A percentile compares a stretch with the other conserved stretches of the same genome.
phyloP scores from a whole-genome alignment of 2,329 filamentous ascomycete genomes.

The Colletotrichum salicis region DNA sequence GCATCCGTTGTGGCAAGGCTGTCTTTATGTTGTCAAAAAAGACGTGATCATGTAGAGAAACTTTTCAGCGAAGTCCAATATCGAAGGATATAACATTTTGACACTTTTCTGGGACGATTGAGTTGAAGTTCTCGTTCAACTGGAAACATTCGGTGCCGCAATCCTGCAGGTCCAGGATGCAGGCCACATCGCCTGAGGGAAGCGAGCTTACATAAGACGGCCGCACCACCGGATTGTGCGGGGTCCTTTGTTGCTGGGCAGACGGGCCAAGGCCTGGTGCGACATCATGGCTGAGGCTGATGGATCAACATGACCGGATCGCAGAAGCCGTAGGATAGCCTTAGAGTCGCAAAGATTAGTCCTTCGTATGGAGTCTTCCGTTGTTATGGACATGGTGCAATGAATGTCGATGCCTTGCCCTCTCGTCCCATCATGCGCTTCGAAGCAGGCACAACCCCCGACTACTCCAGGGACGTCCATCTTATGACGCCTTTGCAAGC shows the following conservation, averaged over 20 bases:
- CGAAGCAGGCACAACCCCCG: neutral
- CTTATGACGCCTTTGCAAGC: neutral
- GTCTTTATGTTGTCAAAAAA: too few relatives aligned
- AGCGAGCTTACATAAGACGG: conserved; percentile 16
- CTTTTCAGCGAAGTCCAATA: too few relatives aligned
- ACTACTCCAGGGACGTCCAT: neutral
- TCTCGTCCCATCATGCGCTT: neutral
- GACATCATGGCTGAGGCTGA: neutral
- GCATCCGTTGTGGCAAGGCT: too few relatives aligned
- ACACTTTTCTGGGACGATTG: neutral
- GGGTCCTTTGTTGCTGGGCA: conserved; percentile 28
- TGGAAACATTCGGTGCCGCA: neutral
- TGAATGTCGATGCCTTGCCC: too few relatives aligned
- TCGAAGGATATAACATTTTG: neutral
- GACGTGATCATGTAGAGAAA: too few relatives aligned
- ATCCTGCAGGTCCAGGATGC: conserved; percentile 14
- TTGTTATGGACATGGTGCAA: neutral
- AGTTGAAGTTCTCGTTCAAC: neutral
- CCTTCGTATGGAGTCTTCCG: neutral
- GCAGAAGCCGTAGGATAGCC: neutral
- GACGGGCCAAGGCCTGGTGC: conserved; percentile 4
- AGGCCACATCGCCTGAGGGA: conserved; percentile 16
- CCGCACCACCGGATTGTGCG: neutral
- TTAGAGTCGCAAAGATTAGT: neutral
- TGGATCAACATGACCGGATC: conserved; percentile 2